Evolutionary conservation across 768 basidiomycete genomes (phyloP).

Genomic region (Exidia glandulosa): DNA sequence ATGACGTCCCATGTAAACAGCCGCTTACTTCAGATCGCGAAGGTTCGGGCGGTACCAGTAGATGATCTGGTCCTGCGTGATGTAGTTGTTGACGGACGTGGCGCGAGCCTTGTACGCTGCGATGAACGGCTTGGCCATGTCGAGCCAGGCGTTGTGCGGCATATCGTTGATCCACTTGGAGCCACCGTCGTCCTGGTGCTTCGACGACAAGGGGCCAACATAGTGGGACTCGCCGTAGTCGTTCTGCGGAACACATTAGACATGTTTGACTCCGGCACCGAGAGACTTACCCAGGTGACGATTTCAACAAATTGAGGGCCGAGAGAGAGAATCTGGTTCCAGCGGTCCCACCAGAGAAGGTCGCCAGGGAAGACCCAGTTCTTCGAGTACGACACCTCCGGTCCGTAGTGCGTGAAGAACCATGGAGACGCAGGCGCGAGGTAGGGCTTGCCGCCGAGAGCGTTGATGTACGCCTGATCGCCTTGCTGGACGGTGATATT

Average conservation of each 20-base stretch:
- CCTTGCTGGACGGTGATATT: neutral
- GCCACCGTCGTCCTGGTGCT: neutral
- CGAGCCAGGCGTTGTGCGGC: neutral
- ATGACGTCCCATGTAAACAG: no score
- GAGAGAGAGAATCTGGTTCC: neutral
- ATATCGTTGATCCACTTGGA: neutral
- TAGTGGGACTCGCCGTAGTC: conserved; percentile 1
- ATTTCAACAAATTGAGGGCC: neutral
- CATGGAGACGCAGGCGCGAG: neutral
- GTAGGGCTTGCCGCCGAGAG: neutral
- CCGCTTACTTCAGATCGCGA: neutral
- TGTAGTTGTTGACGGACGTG: neutral
- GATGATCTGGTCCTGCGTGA: neutral
- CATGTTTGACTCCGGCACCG: no score
- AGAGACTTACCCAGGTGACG: neutral
- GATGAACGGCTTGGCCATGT: conserved; percentile 1
- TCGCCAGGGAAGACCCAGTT: neutral
- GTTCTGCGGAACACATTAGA: neutral
- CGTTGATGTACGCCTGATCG: neutral
- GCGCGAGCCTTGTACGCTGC: neutral
- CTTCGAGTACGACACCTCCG: neutral
- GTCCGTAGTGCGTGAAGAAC: neutral
- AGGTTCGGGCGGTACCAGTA: neutral
- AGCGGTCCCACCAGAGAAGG: neutral
- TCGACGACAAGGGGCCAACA: neutral